These are phyloP conservation scores for Quercus tomentella DNA, from an alignment of 331 rosid species.

Conservation along the genomic window DNA sequence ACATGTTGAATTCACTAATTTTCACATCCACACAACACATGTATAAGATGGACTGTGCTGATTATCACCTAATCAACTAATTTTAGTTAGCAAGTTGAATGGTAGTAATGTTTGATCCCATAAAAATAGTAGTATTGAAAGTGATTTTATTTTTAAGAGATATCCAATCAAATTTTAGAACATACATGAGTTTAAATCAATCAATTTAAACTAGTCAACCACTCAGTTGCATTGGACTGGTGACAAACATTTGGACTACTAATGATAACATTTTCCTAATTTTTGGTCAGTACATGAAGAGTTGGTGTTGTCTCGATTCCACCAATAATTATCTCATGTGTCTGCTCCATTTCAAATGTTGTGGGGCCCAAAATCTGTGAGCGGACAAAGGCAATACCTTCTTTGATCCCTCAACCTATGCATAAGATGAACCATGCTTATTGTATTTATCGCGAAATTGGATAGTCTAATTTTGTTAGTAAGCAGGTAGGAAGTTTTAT, in stretches of 20 bases:
- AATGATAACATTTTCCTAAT: not conserved
- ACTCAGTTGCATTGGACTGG: not conserved
- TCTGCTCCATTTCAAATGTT: no score
- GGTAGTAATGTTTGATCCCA: not conserved
- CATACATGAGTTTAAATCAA: not conserved
- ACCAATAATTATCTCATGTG: no score
- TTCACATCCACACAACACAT: not conserved
- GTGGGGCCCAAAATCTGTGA: no score
- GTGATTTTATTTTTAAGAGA: not conserved
- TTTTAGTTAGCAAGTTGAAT: not conserved
- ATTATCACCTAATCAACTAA: not conserved
- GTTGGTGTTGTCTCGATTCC: no score
- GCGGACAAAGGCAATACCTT: no score
- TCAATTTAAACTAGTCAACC: not conserved
- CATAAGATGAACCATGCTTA: no score
- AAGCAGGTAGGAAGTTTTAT: no score
- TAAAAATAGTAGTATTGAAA: not conserved
- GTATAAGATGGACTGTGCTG: not conserved
- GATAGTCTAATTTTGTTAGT: no score
- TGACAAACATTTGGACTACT: not conserved
- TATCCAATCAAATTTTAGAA: not conserved
- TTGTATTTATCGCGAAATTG: no score
- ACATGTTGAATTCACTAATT: not conserved
- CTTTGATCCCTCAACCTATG: no score
- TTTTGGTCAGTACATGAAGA: not conserved